Conservation (phyloP, 2,329 filamentous ascomycete species). For the Xylariales sp. region DNA sequence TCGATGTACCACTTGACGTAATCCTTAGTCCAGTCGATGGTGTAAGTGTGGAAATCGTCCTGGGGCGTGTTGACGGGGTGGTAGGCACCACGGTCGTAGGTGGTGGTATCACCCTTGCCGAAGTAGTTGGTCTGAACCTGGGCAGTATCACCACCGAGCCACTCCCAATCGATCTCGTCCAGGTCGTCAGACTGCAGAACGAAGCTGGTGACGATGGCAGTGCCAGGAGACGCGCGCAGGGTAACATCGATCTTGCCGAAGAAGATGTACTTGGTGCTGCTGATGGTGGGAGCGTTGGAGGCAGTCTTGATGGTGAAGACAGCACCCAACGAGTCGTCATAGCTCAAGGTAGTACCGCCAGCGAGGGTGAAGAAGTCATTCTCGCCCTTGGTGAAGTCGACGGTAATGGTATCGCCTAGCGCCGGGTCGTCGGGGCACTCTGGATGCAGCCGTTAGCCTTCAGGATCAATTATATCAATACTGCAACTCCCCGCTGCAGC, state of each 20-base stretch:
- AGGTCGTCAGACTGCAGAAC: constrained; percentile 87
- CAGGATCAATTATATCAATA: background rate
- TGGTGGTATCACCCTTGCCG: constrained; percentile 64
- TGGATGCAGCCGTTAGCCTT: constrained; percentile 22
- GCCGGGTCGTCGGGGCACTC: constrained; percentile 73
- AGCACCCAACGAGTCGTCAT: constrained; percentile 41
- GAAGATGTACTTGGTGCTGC: constrained; percentile 87
- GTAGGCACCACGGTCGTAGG: constrained; percentile 66
- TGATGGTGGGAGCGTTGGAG: constrained; percentile 67
- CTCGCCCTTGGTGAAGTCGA: constrained; percentile 74
- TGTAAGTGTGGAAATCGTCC: constrained; percentile 58
- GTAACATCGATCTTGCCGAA: constrained; percentile 82
- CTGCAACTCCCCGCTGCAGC: background rate
- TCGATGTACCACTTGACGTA: constrained; percentile 63
- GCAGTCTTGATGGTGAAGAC: constrained; percentile 64
- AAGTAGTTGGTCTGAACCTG: constrained; percentile 88
- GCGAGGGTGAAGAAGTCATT: constrained; percentile 51
- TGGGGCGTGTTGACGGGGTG: constrained; percentile 53
- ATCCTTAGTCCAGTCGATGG: constrained; percentile 63
- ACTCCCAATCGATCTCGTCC: constrained; percentile 97
- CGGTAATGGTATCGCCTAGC: constrained; percentile 56
- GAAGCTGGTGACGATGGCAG: constrained; percentile 83
- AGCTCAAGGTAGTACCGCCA: constrained; percentile 43
- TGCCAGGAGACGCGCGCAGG: constrained; percentile 73
- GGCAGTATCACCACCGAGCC: constrained; percentile 70